A percentile compares a stretch with the other conserved stretches of the same genome.
These are phyloP conservation scores for Phytophthora pistaciae DNA, from an alignment of 352 stramenopile species.

Conservation along the genomic window DNA sequence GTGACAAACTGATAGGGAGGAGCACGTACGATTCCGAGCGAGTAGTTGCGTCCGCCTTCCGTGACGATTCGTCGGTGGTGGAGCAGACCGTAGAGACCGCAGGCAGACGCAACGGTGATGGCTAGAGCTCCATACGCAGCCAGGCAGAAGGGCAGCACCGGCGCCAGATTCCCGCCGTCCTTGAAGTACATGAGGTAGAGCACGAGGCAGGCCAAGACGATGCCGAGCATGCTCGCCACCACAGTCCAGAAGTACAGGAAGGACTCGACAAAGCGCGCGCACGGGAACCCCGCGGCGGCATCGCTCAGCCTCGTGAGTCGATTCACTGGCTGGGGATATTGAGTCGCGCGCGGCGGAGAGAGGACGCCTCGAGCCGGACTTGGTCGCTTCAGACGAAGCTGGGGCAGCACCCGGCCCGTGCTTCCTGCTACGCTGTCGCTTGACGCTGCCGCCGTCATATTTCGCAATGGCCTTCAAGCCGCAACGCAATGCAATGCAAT, in stretches of 20 bases:
- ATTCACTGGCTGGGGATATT: not conserved
- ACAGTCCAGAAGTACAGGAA: conserved; percentile 70
- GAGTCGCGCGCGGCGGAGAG: conserved; percentile 20
- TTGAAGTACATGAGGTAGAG: conserved; percentile 74
- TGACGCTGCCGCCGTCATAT: conserved; percentile 22
- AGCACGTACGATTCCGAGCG: conserved; percentile 55
- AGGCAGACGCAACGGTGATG: conserved; percentile 48
- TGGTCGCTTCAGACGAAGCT: conserved; percentile 21
- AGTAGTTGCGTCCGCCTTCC: conserved; percentile 62
- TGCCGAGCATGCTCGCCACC: conserved; percentile 56
- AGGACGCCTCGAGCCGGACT: conserved; percentile 25
- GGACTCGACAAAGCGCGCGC: conserved; percentile 39
- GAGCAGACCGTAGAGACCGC: conserved; percentile 62
- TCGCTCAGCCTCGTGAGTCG: conserved; percentile 13
- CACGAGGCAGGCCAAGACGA: conserved; percentile 59
- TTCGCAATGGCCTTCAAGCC: not conserved
- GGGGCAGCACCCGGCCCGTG: conserved; percentile 21
- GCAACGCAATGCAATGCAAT: conserved; percentile 2
- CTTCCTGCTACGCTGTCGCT: conserved; percentile 3
- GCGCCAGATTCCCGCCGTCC: conserved; percentile 60
- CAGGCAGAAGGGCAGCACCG: conserved; percentile 58
- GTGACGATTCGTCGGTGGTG: conserved; percentile 63
- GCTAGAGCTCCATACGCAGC: conserved; percentile 57
- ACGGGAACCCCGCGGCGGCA: conserved; percentile 22
- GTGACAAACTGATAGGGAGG: not conserved